Conservation (phyloP, 1,284 basidiomycete genomes). For the Leccinum insigne region DNA sequence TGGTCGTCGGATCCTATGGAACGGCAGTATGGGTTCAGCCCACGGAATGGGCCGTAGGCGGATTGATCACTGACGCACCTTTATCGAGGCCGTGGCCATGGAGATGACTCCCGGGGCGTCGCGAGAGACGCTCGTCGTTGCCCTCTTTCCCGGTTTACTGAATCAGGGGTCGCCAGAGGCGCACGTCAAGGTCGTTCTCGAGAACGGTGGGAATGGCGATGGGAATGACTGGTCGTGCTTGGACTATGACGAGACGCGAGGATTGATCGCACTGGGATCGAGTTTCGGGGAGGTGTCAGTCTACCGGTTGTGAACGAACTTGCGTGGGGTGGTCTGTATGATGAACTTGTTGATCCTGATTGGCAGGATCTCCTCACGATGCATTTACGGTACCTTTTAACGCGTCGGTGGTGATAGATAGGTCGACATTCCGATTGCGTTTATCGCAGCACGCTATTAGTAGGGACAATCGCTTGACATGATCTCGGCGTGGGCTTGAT, state of each 20-base stretch:
- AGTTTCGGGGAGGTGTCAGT: conserved; percentile 47
- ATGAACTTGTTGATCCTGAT: not conserved
- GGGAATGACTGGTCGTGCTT: conserved; percentile 52
- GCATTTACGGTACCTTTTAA: not conserved
- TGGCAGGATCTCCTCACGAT: not conserved
- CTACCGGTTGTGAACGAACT: conserved; percentile 36
- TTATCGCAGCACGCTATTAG: not conserved
- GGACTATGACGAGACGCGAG: conserved; percentile 57
- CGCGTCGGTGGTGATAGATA: not conserved
- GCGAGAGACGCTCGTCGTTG: conserved; percentile 45
- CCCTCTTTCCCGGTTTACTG: conserved; percentile 50
- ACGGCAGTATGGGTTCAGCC: conserved; percentile 64
- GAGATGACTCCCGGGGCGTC: conserved; percentile 18
- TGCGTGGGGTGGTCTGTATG: not conserved
- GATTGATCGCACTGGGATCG: conserved; percentile 51
- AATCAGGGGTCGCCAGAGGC: conserved; percentile 18
- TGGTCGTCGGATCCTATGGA: conserved; percentile 51
- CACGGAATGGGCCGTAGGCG: conserved; percentile 38
- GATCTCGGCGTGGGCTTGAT: not conserved
- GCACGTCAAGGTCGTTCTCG: conserved; percentile 27
- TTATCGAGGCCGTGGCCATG: conserved; percentile 18
- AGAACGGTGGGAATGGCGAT: conserved; percentile 34
- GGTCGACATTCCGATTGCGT: not conserved
- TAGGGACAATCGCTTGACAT: not conserved
- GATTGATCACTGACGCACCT: conserved; percentile 32